Base-by-base conservation (phyloP, 2,329 filamentous ascomycete species). In the Aspergillus fumigatiaffinis region DNA sequence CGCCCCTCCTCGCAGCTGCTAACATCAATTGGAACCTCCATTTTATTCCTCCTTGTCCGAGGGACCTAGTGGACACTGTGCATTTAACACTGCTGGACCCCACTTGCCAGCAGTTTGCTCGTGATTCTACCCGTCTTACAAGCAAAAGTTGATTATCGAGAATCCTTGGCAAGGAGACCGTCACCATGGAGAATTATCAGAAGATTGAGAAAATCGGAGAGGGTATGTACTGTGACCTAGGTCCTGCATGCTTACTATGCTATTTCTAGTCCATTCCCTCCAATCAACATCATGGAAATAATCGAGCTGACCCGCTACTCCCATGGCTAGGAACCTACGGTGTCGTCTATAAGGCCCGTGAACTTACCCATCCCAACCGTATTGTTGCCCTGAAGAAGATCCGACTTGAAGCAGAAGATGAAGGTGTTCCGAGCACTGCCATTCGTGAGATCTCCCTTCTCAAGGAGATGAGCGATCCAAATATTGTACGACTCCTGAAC, bases 191-290 rank as follows among this genome's bases (percentile, higher is more conserved):
- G 77, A 95, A 96, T 79, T 96, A 96, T 76, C 90, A 96, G 79
- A 95, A 95, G 80, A 84, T 96, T 71, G 92, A 96, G 80, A 96
- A 96, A 82, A 92, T 96, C 70, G 92, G 92, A 76, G 92, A 96
- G 85, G 92, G 92, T 94, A 79, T 68, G 84, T 74, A 52, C 41
- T 47, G 17, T 50, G 49, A 23, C 14, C 35, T 38, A n/a, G 44
- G 44, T 47, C 48, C 52, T 12, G 44, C 44, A 23, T 47, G 3
- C 7, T 14, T 8, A 47, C 51, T 20, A 23, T 28, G 29, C 10
- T 44, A 46, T 28, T 23, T 26, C 26, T 4, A 17, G 47, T 12
- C 1, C 17, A 2, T 47, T 23, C 17, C 7, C 20, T 54, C 20
- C 26, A 23, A 54, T 28, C 25, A 35, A 4, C 42, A 46, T 0